These are phyloP conservation scores for Stereocaulon alpinum DNA, from an alignment of 495 filamentous ascomycete genomes.

Conservation along the genomic window DNA sequence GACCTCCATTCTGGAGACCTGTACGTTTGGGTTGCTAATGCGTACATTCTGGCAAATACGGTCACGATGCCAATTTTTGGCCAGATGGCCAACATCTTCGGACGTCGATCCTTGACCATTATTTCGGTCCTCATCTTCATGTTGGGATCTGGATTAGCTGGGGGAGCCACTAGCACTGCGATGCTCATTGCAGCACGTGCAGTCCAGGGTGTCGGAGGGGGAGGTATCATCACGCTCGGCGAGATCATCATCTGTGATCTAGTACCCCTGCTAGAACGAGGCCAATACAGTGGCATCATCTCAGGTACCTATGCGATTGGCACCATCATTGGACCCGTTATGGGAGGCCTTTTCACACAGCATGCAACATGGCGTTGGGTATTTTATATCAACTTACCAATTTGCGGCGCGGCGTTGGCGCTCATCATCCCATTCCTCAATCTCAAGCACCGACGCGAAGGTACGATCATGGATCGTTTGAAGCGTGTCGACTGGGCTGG, in stretches of 20 bases:
- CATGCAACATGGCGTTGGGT: conserved; percentile 32
- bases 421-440: conserved; percentile 18
- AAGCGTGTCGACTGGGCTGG: conserved; percentile 42
- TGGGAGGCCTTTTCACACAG: conserved; percentile 33
- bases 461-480: conserved; percentile 22
- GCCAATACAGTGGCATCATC: conserved; percentile 27
- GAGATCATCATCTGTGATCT: conserved; percentile 30
- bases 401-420: conserved; percentile 26
- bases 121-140: not conserved
- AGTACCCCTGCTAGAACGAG: conserved; percentile 30
- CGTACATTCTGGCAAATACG: too few relatives aligned
- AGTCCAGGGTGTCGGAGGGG: conserved; percentile 31
- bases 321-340: conserved; percentile 12
- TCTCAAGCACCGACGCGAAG: not conserved
- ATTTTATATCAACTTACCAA: conserved; percentile 35
- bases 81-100: not conserved
- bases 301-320: conserved; percentile 30
- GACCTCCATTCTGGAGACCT: too few relatives aligned
- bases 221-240: conserved; percentile 25
- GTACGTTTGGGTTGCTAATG: too few relatives aligned
- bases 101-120: not conserved
- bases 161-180: conserved; percentile 7
- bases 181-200: conserved; percentile 27
- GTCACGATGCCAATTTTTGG: too few relatives aligned
- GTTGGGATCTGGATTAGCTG: conserved; percentile 11